phyloP scores from a whole-genome alignment of 345 rosid species.

The Rhodamnia rubescens region DNA sequence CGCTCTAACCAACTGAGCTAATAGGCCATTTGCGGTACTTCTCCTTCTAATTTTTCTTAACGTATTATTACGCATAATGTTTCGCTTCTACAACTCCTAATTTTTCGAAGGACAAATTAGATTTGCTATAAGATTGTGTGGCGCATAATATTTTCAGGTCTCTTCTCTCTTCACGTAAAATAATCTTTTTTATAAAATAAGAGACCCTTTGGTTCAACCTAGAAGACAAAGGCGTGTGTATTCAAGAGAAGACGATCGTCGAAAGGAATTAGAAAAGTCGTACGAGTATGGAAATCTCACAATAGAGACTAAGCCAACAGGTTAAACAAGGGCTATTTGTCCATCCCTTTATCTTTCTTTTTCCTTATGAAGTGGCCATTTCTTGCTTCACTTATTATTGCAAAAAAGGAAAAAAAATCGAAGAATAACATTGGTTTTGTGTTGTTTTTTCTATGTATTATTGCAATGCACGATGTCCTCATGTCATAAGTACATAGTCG shows the following conservation, averaged over 20 bases:
- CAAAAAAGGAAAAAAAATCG: too few species aligned
- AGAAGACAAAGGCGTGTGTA: background rate
- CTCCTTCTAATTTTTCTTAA: background rate
- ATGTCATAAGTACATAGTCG: background rate
- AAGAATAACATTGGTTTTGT: background rate
- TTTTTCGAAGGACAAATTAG: background rate
- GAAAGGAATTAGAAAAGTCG: background rate
- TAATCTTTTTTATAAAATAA: background rate
- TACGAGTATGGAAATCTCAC: background rate
- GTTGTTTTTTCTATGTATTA: background rate
- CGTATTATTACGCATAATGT: accelerated
- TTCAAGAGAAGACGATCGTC: background rate
- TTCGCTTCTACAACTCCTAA: accelerated
- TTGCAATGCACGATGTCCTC: background rate
- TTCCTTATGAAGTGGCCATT: too few species aligned
- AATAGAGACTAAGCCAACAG: background rate
- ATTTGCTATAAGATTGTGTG: background rate
- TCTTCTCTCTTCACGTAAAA: background rate
- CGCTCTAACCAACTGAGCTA: constrained; percentile 76
- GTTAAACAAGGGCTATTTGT: too few species aligned
- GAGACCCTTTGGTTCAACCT: background rate
- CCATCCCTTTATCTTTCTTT: too few species aligned
- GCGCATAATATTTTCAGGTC: background rate
- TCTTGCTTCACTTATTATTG: too few species aligned
- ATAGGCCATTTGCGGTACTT: background rate